phyloP scores from a whole-genome alignment of 2,329 filamentous ascomycete species.

The Achaetomium macrosporum region DNA sequence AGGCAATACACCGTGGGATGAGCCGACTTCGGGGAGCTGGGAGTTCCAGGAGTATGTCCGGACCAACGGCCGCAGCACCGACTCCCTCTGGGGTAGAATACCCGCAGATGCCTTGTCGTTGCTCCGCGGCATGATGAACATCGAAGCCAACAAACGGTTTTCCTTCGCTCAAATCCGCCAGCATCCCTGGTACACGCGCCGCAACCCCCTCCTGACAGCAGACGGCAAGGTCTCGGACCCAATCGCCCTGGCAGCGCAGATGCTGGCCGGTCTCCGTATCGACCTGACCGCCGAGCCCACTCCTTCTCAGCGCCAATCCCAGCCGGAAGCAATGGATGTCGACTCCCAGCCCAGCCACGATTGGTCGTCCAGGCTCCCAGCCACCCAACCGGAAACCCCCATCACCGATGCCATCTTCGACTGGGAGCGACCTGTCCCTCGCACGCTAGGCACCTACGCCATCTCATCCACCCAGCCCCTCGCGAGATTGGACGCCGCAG shows the following conservation, averaged over 20 bases:
- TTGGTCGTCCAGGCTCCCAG: conserved; percentile 52
- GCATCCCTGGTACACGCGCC: conserved; percentile 90
- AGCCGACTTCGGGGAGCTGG: conserved; percentile 77
- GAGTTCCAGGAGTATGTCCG: conserved; percentile 85
- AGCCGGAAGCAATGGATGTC: conserved; percentile 61
- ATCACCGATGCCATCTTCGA: conserved; percentile 73
- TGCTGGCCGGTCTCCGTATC: conserved; percentile 87
- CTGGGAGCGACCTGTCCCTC: conserved; percentile 70
- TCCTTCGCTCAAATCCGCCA: conserved; percentile 79
- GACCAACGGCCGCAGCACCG: conserved; percentile 72
- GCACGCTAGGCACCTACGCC: conserved; percentile 41
- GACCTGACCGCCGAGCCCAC: conserved; percentile 70
- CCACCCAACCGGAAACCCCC: conserved; percentile 81
- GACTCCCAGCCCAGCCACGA: conserved; percentile 42
- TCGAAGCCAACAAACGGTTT: conserved; percentile 71
- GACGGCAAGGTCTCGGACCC: conserved; percentile 75
- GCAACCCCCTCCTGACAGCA: conserved; percentile 67
- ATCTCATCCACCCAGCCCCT: conserved; percentile 47
- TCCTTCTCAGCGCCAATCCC: conserved; percentile 34
- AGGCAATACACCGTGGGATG: conserved; percentile 97
- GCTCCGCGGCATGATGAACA: conserved; percentile 85
- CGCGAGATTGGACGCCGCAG: conserved; percentile 31
- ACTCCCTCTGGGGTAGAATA: conserved; percentile 78
- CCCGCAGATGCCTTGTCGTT: conserved; percentile 71
- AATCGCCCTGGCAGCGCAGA: conserved; percentile 81